Base-by-base conservation (phyloP, 164 flowering plant species). In the Piper betle region DNA sequence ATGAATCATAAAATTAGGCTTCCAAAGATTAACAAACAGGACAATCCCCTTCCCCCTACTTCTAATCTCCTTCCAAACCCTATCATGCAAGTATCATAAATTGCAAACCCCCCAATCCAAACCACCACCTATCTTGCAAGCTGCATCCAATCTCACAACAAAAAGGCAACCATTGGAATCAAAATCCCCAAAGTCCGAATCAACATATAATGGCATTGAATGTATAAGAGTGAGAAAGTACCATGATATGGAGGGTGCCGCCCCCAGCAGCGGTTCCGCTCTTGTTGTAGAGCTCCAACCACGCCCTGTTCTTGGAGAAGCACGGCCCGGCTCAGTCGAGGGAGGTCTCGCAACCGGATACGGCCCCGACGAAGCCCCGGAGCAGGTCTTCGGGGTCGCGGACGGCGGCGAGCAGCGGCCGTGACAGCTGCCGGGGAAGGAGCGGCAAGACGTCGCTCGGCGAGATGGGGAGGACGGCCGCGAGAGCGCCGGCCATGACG, bases 211-310 rank as follows among this genome's bases (percentile, higher is more conserved):
- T 25, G 33, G 33, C 1, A 25, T 25, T 25, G 33, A 25, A 25
- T 25, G 33, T 25, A 25, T 1, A 25, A 25, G 33, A 25, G 33
- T 25, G 33, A 25, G 33, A 25, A 25, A 25, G 33, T 25, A 88
- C 98, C 94, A 89, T 75, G 50, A 93, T 59, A 70, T 87, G 97
- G 62, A 93, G 94, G 9, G 94, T 92, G 0, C 96, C 98, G 4
- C 98, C 98, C n/a, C 98, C 98, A 69, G 79, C 89, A 64, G 84
- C 66, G 40, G 70, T 74, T 3, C 84, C 82, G 56, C 64, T 76
- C 50, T 83, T 81, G 71, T 92, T 89, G 64, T 89, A 78, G 59
- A 92, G 80, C 75, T 87, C 93, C 84, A 92, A 66, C 91, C 96
- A 86, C 60, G 97, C 98, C 11, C 38, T 66, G 75, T 75, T 89